Evolutionary conservation across 2,329 filamentous ascomycete species (phyloP).

Genomic region (Aurifilum marmelostoma): DNA sequence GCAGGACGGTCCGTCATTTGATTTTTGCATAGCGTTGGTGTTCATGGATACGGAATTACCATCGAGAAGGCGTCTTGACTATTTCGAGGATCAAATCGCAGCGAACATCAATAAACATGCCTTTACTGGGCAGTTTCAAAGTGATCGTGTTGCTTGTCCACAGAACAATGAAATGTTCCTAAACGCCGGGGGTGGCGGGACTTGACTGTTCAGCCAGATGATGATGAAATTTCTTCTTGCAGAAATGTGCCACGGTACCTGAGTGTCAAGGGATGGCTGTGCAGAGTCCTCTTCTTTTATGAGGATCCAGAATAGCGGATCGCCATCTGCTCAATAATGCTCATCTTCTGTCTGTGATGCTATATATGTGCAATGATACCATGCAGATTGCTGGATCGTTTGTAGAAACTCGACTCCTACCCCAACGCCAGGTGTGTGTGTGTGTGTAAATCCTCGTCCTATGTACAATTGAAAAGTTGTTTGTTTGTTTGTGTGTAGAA

Average conservation of each 20-base stretch:
- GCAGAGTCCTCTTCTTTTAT: neutral
- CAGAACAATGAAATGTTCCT: too few species aligned
- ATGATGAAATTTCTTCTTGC: neutral
- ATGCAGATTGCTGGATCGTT: neutral
- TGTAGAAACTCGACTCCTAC: neutral
- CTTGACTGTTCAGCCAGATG: neutral
- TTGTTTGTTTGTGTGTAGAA: neutral
- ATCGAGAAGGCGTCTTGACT: neutral
- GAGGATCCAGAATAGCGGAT: neutral
- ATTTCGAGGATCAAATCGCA: slow-evolving; percentile 6
- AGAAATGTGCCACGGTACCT: too few species aligned
- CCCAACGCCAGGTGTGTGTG: neutral
- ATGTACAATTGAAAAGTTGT: neutral
- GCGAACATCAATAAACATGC: neutral
- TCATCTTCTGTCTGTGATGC: neutral
- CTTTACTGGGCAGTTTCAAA: neutral
- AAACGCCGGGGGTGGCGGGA: neutral
- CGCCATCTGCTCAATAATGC: neutral
- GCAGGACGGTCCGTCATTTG: neutral
- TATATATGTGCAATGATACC: neutral
- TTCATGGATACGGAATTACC: slow-evolving; percentile 2
- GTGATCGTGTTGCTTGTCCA: neutral
- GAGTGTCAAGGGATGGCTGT: too few species aligned
- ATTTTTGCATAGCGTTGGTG: slow-evolving; percentile 18
- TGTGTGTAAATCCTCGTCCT: neutral